Percentiles rank a stretch among this genome's conserved stretches.
phyloP scores from a whole-genome alignment of 2,329 filamentous ascomycete species.

The Magnaporthiopsis poae region DNA sequence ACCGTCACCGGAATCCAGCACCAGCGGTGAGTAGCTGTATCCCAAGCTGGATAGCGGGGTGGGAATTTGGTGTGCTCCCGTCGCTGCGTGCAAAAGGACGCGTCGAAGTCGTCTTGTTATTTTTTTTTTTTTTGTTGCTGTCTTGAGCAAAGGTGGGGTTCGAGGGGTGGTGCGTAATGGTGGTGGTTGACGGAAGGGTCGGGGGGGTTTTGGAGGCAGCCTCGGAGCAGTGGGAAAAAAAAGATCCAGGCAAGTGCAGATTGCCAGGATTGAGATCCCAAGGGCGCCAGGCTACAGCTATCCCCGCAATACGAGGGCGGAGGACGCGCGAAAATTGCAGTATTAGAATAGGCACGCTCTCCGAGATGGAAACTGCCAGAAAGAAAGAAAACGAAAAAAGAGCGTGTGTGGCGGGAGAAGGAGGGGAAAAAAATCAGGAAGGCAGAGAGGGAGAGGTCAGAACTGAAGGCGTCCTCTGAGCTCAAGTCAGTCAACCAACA shows the following conservation, averaged over 20 bases:
- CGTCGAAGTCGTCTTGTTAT: neutral
- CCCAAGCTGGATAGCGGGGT: neutral
- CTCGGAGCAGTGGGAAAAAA: constrained; percentile 3
- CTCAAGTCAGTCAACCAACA: constrained; percentile 3
- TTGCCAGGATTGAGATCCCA: constrained; percentile 3
- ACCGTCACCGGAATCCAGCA: neutral
- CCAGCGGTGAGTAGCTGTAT: neutral
- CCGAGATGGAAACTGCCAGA: neutral
- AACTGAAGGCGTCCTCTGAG: neutral
- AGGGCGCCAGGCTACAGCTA: neutral
- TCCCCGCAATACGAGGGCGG: neutral
- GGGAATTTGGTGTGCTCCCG: neutral
- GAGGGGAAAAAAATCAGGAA: neutral
- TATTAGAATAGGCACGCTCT: neutral
- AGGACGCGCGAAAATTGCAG: neutral
- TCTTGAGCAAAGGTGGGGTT: neutral
- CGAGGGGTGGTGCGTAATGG: neutral
- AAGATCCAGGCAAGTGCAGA: constrained; percentile 9
- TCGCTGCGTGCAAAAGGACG: neutral
- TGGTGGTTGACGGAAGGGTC: constrained; percentile 5
- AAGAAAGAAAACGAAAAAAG: neutral
- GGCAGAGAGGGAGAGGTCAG: neutral
- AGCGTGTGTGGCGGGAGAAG: neutral
- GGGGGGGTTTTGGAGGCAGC: neutral
- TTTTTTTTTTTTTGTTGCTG: neutral